Base-by-base conservation (phyloP, 208 protist species). In the Trypanosomatidae sp. region DNA sequence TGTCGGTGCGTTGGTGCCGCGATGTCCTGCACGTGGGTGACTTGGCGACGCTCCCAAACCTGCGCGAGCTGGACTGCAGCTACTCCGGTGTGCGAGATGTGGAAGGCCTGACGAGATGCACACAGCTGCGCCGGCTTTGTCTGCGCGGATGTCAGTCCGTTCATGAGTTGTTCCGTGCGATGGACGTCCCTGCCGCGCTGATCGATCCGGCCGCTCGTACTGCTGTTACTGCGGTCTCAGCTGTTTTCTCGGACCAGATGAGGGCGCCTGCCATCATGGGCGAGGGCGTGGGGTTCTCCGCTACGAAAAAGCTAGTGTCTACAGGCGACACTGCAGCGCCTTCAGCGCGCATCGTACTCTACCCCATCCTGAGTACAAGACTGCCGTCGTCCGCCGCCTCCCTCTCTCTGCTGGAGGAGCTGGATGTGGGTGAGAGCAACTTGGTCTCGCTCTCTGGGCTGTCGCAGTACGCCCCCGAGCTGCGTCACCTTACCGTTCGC, bases 371-470 rank as follows among this genome's bases (percentile, higher is more conserved):
- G 25, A 52, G 58, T 28, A 41, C 19, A 4, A 13, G 12, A 12
- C 19, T 25, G 56, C 8, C 47, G 25, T 30, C 46, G 2, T 33
- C 36, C 13, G 19, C 62, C 30, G 17, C 69, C 44, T 43, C 12
- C 10, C 30, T 75, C n/a, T 47, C 36, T 52, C 62, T 60, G 30
- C 71, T 75, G n/a, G 71, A 69, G 71, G 71, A 75, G 71, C 71
- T 75, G 46, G 71, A 75, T 22, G n/a, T 56, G 12, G 71, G 71
- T n/a, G 71, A 75, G 62, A 75, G 71, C 62, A 67, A 41, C 39
- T 65, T 75, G 60, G 62, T 28, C 9, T 68, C 47, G 1, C 62
- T 75, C 49, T 33, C 50, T 33, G 71, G 62, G 36, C 13, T 75
- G 15, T 12, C 62, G 30, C 71, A 62, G 33, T 49, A 28, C 30